phyloP scores from a whole-genome alignment of 768 basidiomycete genomes.

The Pluteus cervinus region DNA sequence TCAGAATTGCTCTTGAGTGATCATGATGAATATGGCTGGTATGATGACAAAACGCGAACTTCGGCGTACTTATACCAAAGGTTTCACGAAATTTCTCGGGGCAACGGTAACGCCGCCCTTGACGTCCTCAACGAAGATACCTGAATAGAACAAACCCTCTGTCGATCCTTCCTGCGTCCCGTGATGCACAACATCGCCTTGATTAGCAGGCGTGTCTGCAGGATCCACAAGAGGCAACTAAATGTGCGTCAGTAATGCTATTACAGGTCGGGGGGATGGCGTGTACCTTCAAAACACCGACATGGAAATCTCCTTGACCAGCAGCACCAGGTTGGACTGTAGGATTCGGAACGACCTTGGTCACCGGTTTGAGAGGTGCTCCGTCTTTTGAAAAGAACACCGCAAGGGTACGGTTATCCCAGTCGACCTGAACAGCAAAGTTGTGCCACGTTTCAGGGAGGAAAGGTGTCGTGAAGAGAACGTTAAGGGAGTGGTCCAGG shows the following conservation, averaged over 20 bases:
- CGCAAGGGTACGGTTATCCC: constrained; percentile 41
- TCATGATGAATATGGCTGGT: too few species aligned
- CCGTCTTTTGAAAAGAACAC: constrained; percentile 46
- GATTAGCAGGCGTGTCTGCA: constrained; percentile 35
- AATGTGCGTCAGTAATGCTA: background rate
- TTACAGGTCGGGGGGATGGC: background rate
- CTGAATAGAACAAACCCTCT: constrained; percentile 52
- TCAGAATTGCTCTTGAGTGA: too few species aligned
- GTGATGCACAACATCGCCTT: constrained; percentile 50
- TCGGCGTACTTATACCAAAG: too few species aligned
- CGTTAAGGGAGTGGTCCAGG: constrained; percentile 45
- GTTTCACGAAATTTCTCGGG: too few species aligned
- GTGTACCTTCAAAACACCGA: constrained; percentile 52
- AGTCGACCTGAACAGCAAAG: constrained; percentile 53
- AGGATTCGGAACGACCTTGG: constrained; percentile 33
- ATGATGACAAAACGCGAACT: too few species aligned
- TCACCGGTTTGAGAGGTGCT: constrained; percentile 34
- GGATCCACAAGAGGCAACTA: constrained; percentile 52
- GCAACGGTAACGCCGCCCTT: constrained; percentile 30
- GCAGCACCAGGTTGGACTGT: constrained; percentile 31
- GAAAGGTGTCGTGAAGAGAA: constrained; percentile 46
- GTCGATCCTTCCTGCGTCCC: constrained; percentile 54
- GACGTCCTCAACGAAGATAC: constrained; percentile 47
- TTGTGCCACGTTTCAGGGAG: constrained; percentile 46
- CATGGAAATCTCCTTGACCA: constrained; percentile 56